Conservation (phyloP, 179 eudicot species). For the Sideroxylon spinosum region DNA sequence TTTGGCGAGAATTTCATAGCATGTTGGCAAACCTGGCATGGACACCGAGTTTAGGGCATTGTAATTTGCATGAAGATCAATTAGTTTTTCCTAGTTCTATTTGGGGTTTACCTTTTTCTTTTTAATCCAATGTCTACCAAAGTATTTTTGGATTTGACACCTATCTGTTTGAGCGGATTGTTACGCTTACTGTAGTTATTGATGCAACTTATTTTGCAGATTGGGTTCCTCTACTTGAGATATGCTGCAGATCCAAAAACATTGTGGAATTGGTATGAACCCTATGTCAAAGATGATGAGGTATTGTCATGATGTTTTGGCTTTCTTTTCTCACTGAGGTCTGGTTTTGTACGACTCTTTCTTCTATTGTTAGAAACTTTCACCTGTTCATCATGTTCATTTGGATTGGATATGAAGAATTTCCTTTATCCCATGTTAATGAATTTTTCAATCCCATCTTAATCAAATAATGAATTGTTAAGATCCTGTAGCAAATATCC, state of each 20-base stretch:
- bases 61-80: neutral
- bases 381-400: neutral
- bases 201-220: constrained; percentile 38
- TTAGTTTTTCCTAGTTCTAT: neutral
- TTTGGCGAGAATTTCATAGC: neutral
- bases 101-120: neutral
- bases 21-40: neutral
- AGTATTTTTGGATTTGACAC: too few relatives aligned
- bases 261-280: constrained; percentile 94
- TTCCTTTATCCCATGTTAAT: too few relatives aligned
- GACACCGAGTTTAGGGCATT: neutral
- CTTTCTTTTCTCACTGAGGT: constrained; percentile 17
- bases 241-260: constrained; percentile 92
- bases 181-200: neutral
- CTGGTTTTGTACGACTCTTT: neutral
- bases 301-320: constrained; percentile 36
- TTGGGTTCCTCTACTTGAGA: constrained; percentile 91
- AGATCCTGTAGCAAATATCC: neutral
- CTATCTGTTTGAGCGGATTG: too few relatives aligned
- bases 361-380: neutral
- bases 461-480: neutral
- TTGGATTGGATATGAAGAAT: neutral
- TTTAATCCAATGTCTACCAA: too few relatives aligned
- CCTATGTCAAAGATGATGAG: constrained; percentile 86
- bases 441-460: neutral